A percentile compares a stretch with the other conserved stretches of the same genome.
Conservation (phyloP, 2,329 filamentous ascomycete genomes). For the Epichloe uncinata region DNA sequence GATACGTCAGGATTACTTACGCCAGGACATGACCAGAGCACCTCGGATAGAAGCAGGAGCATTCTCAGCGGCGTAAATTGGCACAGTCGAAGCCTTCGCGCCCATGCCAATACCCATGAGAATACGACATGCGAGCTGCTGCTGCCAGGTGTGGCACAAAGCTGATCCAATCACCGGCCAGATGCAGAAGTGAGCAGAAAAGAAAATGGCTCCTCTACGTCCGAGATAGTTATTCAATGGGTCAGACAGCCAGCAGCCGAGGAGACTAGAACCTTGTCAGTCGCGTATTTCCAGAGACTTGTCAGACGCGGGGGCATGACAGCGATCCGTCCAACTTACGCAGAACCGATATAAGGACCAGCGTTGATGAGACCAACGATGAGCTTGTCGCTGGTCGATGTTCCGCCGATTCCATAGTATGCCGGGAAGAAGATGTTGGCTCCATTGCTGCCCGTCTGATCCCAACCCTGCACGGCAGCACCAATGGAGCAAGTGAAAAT, state of each 20-base stretch:
- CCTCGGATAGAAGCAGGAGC: too few relatives aligned
- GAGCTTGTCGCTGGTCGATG: conserved; percentile 20
- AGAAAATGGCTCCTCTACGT: conserved; percentile 45
- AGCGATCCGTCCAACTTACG: conserved; percentile 13
- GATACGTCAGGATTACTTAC: too few relatives aligned
- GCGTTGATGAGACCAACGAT: conserved; percentile 56
- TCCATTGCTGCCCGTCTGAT: conserved; percentile 48
- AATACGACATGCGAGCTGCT: too few relatives aligned
- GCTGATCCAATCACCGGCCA: conserved; percentile 49
- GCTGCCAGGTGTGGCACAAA: conserved; percentile 52
- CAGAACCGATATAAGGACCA: conserved; percentile 34
- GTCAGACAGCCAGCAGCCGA: conserved; percentile 53
- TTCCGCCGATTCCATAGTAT: conserved; percentile 24
- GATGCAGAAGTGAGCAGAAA: conserved; percentile 60
- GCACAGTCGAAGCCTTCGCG: too few relatives aligned
- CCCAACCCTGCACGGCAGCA: conserved; percentile 55
- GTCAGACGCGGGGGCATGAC: background rate
- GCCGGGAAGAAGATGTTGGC: conserved; percentile 48
- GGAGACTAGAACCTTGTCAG: conserved; percentile 16
- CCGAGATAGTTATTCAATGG: conserved; percentile 37
- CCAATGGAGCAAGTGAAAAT: conserved; percentile 55
- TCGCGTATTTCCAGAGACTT: background rate
- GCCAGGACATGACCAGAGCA: too few relatives aligned
- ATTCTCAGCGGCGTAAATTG: too few relatives aligned
- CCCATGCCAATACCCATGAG: too few relatives aligned